Evolutionary conservation across 192 early-diverging fungal genomes (phyloP).

Genomic region (Mortierella claussenii): DNA sequence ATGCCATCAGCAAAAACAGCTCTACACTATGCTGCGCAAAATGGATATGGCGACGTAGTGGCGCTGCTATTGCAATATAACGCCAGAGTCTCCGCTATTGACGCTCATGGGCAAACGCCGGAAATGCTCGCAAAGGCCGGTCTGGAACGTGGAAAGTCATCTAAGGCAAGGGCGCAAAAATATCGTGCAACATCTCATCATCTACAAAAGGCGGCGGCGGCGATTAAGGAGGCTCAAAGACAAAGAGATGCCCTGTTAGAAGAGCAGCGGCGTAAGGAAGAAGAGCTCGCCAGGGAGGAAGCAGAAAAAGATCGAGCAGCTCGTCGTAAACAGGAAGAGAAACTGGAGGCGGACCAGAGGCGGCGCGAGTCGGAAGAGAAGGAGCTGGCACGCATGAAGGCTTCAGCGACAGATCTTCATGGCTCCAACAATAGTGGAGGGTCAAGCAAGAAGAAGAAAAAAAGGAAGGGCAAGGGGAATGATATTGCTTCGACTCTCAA

Average conservation of each 20-base stretch:
- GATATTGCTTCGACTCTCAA: neutral
- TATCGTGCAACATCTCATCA: constrained; percentile 26
- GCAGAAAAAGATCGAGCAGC: constrained; percentile 45
- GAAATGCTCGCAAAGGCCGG: constrained; percentile 42
- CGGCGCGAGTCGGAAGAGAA: constrained; percentile 52
- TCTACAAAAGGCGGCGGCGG: constrained; percentile 31
- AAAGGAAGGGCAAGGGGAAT: constrained; percentile 36
- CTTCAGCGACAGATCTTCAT: constrained; percentile 16
- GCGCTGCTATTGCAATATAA: constrained; percentile 38
- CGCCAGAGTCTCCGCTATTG: constrained; percentile 29
- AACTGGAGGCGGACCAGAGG: constrained; percentile 44
- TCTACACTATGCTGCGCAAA: constrained; percentile 47
- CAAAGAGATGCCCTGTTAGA: constrained; percentile 67
- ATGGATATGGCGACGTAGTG: constrained; percentile 34
- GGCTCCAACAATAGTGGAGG: constrained; percentile 7
- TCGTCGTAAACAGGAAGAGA: constrained; percentile 56
- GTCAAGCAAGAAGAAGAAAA: constrained; percentile 38
- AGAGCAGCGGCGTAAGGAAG: constrained; percentile 57
- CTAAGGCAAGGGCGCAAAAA: constrained; percentile 18
- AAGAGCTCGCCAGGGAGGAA: constrained; percentile 36
- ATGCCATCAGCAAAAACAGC: constrained; percentile 31
- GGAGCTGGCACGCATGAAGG: constrained; percentile 39
- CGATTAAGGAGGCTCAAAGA: constrained; percentile 37
- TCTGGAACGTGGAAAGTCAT: constrained; percentile 17
- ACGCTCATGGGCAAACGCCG: constrained; percentile 40